Base-by-base conservation (phyloP, 192 early-diverging fungal species). In the Spinellus fusiger region DNA sequence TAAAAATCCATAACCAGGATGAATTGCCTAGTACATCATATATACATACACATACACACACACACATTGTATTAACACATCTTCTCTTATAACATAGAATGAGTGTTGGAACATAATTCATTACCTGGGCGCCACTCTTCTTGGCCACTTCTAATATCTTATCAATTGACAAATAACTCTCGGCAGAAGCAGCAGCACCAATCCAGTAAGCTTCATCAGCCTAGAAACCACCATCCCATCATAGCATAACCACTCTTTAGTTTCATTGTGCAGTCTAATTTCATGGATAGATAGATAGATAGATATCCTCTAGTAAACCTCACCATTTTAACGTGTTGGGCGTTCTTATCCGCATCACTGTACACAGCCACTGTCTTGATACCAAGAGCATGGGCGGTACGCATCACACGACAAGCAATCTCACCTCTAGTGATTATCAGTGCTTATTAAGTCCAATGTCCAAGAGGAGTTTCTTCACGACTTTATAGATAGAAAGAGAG, bases 1-100 rank as follows among this genome's bases (percentile, higher is more conserved):
- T 44, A 98, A 77, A 71, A 98, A 98, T 12, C 96, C 96, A 73
- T 96, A 98, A 31, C 96, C 96, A 0, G 96, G 96, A 61, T 98
- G 96, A 55, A 98, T 88, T 23, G 94, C 96, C 80, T 44, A n/a
- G n/a, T n/a, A n/a, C n/a, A n/a, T n/a, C n/a, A n/a, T n/a, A n/a
- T n/a, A n/a, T 90, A 66, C 9, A 27, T 25, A 28, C 2, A 60
- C 1, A n/a, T 40, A 20, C 9, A 35, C 4, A n/a, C 7, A 31
- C 35, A 46, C 32, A 40, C 49, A 33, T 18, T 16, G 28, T 49
- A 27, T 16, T 38, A 16, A 32, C 9, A 9, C 1, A 2, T 61
- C 32, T 20, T n/a, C n/a, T n/a, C n/a, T n/a, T n/a, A n/a, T n/a
- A n/a, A n/a, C n/a, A n/a, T n/a, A n/a, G n/a, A n/a, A n/a, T n/a